Percentiles rank a stretch among this genome's conserved stretches.
Evolutionary conservation across 2,329 filamentous ascomycete genomes (phyloP).

Genomic region (Pseudocercospora crystallina): DNA sequence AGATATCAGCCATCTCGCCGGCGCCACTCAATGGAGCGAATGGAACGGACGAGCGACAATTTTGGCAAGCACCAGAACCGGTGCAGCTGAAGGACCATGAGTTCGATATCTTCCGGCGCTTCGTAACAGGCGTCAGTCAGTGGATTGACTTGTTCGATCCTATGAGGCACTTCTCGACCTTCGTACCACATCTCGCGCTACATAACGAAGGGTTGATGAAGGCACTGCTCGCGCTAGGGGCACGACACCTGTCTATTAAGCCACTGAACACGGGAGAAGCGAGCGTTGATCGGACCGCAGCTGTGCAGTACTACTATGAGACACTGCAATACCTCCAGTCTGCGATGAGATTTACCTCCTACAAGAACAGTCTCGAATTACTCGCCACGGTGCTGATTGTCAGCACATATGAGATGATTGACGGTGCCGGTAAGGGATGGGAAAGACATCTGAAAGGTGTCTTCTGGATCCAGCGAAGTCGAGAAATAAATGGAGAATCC

Average conservation of each 20-base stretch:
- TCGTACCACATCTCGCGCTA: constrained; percentile 45
- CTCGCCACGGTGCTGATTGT: constrained; percentile 61
- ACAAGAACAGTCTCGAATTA: constrained; percentile 58
- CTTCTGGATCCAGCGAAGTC: constrained; percentile 65
- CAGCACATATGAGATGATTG: constrained; percentile 67
- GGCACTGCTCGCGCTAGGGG: constrained; percentile 57
- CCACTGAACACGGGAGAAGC: constrained; percentile 25
- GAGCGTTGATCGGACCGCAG: constrained; percentile 33
- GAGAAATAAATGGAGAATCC: constrained; percentile 60
- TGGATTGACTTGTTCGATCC: constrained; percentile 49
- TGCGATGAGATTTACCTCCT: constrained; percentile 59
- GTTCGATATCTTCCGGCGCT: constrained; percentile 41
- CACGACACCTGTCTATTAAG: constrained; percentile 52
- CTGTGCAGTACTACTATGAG: constrained; percentile 60
- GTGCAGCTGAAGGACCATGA: constrained; percentile 39
- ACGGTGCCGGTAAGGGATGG: constrained; percentile 58
- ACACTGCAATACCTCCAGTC: constrained; percentile 62
- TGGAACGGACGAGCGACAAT: constrained; percentile 24
- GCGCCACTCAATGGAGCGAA: constrained; percentile 14
- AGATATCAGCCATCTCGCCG: constrained; percentile 26
- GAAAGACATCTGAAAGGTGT: constrained; percentile 63
- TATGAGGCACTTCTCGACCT: constrained; percentile 39
- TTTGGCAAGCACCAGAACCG: constrained; percentile 29
- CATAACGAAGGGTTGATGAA: constrained; percentile 59
- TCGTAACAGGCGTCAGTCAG: constrained; percentile 38